Conservation (phyloP, 306 rosid species). For the Morella rubra region DNA sequence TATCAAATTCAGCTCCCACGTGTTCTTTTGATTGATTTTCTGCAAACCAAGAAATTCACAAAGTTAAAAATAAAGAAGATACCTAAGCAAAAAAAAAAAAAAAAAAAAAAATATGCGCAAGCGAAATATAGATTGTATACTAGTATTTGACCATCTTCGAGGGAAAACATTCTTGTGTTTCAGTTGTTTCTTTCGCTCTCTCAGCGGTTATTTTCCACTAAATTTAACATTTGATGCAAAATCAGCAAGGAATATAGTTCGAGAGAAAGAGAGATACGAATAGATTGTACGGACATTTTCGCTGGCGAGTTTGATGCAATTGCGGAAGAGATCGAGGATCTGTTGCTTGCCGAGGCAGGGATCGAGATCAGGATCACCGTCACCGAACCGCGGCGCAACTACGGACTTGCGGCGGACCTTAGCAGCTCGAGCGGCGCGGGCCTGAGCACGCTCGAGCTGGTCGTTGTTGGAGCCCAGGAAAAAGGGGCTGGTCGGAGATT, state of each 20-base stretch:
- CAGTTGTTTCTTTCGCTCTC: background rate
- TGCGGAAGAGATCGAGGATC: constrained; percentile 84
- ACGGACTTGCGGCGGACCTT: constrained; percentile 66
- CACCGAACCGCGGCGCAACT: constrained; percentile 23
- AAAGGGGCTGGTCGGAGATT: constrained; percentile 86
- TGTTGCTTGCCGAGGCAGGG: constrained; percentile 73
- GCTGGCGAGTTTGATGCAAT: constrained; percentile 96
- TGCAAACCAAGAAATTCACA: constrained; percentile 26
- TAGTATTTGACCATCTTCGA: background rate
- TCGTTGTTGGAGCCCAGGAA: constrained; percentile 85
- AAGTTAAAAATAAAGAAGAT: background rate
- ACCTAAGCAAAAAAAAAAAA: background rate
- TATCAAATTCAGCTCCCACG: constrained; percentile 92
- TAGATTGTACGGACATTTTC: constrained; percentile 58
- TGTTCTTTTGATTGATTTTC: constrained; percentile 98
- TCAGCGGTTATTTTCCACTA: background rate
- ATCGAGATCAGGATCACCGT: constrained; percentile 37
- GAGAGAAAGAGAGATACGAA: background rate
- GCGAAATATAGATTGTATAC: background rate
- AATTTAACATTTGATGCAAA: background rate
- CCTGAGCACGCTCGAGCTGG: constrained; percentile 84
- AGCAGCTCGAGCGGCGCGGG: constrained; percentile 91
- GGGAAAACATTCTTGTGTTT: background rate
- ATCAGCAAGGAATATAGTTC: background rate
- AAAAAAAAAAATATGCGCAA: background rate